Evolutionary conservation across 768 basidiomycete genomes (phyloP), one percentile per base, ranked within the genome.

Genomic region (Asterophora parasitica): DNA sequence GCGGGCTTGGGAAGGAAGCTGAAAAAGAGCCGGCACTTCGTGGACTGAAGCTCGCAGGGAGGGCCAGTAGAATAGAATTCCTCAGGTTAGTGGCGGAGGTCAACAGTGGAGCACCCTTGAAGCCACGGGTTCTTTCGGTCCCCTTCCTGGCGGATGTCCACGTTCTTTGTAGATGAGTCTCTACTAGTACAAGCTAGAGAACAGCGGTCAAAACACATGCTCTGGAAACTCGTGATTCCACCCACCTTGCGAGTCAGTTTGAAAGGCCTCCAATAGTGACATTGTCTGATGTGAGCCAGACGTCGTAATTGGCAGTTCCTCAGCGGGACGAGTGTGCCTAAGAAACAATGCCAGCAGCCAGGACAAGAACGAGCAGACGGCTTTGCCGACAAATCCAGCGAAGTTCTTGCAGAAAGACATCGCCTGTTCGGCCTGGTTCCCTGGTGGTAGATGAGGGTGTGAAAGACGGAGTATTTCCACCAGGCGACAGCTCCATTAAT

Each of bases 71-170:
- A 7, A 52, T 47, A 35, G 51, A 43, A 10, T 53, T 59, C 46
- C 56, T 30, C 23, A 31, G 23, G 48, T 51, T 34, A 35, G 50
- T 47, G 0, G 54, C 55, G 35, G 36, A 23, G 20, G 42, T 17
- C 11, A 57, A 57, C 9, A 64, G 45, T 13, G 64, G 59, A 12
- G 64, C 58, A 19, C 65, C 65, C 44, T 62, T 65, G 51, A 67
- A 64, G 11, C 65, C 65, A 38, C 65, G 56, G 2, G 11, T 39
- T 27, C 38, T 39, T 39, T 12, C 12, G 38, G 23, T 23, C 23
- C 12, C 10, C 23, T 11, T 39, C 38, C 12, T 39, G 16, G 17
- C 11, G 17, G 37, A 8, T 4, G 7, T 4, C 19, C 4, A 20
- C 17, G 3, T 23, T 13, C 16, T 23, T 26, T 19, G 12, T 39